A percentile compares a stretch with the other conserved stretches of the same genome.
Conservation (phyloP, 2,329 filamentous ascomycete species). For the Metarhizium brunneum region DNA sequence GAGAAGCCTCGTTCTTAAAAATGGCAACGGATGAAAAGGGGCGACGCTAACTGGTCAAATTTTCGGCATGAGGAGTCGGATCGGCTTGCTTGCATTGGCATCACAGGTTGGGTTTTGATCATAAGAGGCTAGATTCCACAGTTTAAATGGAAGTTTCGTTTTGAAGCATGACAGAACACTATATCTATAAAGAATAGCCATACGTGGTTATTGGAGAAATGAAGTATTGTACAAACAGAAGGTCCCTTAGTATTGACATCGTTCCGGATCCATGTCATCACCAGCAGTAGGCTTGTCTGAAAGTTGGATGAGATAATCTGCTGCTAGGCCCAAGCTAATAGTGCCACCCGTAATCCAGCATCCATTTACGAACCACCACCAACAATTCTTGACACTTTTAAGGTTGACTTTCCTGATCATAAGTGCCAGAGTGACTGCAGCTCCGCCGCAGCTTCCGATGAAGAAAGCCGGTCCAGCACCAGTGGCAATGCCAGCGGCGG, state of each 20-base stretch:
- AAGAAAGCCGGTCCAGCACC: conserved; percentile 64
- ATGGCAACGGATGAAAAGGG: neutral
- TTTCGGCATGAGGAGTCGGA: conserved; percentile 36
- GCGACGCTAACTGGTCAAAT: conserved; percentile 23
- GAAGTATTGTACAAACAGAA: neutral
- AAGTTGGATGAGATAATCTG: conserved; percentile 50
- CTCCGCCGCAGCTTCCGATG: conserved; percentile 56
- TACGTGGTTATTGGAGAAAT: neutral
- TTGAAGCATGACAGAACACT: conserved; percentile 6
- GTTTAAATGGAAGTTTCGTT: conserved; percentile 25
- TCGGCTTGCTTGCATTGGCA: conserved; percentile 36
- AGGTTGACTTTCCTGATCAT: conserved; percentile 62
- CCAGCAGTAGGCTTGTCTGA: conserved; percentile 12
- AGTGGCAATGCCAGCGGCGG: conserved; percentile 56
- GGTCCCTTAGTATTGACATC: neutral
- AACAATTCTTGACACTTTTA: conserved; percentile 57
- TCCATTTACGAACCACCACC: conserved; percentile 70
- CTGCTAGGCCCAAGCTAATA: conserved; percentile 48
- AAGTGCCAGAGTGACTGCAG: conserved; percentile 46
- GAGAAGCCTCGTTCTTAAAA: conserved; percentile 84
- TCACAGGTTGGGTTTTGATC: conserved; percentile 34
- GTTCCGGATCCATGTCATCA: neutral
- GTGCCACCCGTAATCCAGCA: conserved; percentile 59
- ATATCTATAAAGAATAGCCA: neutral
- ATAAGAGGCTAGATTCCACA: conserved; percentile 32